These are phyloP conservation scores for Musa acuminata DNA, from an alignment of 176 grass and related monocot species.

Conservation along the genomic window DNA sequence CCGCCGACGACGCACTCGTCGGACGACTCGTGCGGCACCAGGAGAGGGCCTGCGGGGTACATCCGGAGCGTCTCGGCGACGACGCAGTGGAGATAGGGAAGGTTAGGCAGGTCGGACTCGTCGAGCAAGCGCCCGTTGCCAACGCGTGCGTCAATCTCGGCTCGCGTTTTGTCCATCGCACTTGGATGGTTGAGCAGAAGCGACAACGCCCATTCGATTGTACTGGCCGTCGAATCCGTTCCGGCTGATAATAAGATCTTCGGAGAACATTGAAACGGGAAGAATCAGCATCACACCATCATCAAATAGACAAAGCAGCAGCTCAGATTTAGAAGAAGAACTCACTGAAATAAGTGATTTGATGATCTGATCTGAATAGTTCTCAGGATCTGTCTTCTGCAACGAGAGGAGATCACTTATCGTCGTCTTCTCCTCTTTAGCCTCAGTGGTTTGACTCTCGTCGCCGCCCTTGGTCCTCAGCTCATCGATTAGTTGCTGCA, in stretches of 20 bases:
- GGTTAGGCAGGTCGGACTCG: too few species aligned
- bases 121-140: too few species aligned
- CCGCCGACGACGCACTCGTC: not conserved
- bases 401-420: not conserved
- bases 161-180: not conserved
- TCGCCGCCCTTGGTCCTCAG: not conserved
- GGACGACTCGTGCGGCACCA: constrained; percentile 1
- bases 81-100: too few species aligned
- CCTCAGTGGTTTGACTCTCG: not conserved
- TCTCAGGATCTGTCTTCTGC: not conserved
- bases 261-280: not conserved
- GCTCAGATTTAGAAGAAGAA: not conserved
- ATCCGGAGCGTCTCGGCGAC: not conserved
- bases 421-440: not conserved
- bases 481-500: not conserved
- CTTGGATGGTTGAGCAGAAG: constrained; percentile 4
- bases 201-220: not conserved
- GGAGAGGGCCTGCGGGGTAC: not conserved
- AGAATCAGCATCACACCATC: not conserved
- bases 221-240: not conserved
- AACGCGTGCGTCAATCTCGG: not conserved
- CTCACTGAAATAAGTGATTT: not conserved
- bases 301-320: not conserved
- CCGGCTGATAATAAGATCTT: not conserved
- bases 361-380: not conserved